These are phyloP conservation scores for Trichoderma gracile DNA, from an alignment of 2,329 filamentous ascomycete genomes.

Conservation along the genomic window DNA sequence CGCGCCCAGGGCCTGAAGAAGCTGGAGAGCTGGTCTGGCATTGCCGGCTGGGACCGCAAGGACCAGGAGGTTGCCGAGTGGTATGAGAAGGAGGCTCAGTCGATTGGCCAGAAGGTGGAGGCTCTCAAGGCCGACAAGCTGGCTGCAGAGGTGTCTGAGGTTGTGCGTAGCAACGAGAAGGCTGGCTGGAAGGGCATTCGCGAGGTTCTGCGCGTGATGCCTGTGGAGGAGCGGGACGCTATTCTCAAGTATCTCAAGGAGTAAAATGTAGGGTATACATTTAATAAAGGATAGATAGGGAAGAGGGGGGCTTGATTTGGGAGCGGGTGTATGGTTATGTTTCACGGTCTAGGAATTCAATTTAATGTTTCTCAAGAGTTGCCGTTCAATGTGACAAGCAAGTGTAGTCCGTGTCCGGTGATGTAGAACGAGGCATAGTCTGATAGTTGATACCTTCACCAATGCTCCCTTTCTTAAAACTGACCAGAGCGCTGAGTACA, in stretches of 20 bases:
- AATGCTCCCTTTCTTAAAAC: no score
- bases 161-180: conserved; percentile 55
- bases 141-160: conserved; percentile 47
- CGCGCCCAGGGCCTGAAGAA: conserved; percentile 70
- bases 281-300: background rate
- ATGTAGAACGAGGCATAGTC: no score
- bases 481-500: no score
- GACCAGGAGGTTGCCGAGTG: conserved; percentile 86
- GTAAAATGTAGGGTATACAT: conserved; percentile 33
- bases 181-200: conserved; percentile 83
- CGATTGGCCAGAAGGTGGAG: conserved; percentile 81
- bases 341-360: conserved; percentile 10
- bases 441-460: no score
- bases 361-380: background rate
- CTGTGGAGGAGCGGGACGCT: conserved; percentile 83
- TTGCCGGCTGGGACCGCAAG: conserved; percentile 73
- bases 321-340: conserved; percentile 24
- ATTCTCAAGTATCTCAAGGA: conserved; percentile 63
- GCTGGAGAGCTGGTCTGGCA: conserved; percentile 79
- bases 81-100: conserved; percentile 94
- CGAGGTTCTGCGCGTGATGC: conserved; percentile 81
- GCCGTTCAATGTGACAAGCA: background rate
- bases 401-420: background rate
- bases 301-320: conserved; percentile 1
- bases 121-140: conserved; percentile 73